Base-by-base conservation (phyloP, 1,284 basidiomycete genomes). In the Ceratobasidium sp. region DNA sequence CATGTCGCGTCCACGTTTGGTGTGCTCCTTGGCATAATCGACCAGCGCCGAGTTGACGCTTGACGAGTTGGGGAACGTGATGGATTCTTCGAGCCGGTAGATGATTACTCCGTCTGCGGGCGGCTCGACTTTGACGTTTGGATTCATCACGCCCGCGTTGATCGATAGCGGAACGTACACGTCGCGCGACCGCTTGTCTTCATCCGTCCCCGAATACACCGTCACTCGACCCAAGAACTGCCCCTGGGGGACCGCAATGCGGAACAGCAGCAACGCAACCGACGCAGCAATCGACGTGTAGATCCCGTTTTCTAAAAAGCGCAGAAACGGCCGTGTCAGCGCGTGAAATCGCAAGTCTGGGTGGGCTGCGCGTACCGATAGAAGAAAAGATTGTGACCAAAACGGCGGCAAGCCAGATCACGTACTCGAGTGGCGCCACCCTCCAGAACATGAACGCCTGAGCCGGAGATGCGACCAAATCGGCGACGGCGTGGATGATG, bases 381-480 rank as follows among this genome's bases (percentile, higher is more conserved):
- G 59, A 76, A n/a, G 92, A 90, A 86, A 97, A 97, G 61, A 97
- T 84, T 11, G 95, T 97, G 82, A 95, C 91, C 43, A 99, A 84
- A 19, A 99, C 97, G 29, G 95, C 95, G 0, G 92, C 94, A 22
- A 86, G 80, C 89, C 94, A 99, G 83, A 99, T 99, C 81, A 97
- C 54, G 84, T 95, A 96, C 84, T 99, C 97, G 74, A 98, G 85
- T 0, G 98, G 97, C 1, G 94, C 95, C 52, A 98, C 92, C 44
- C 94, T 90, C 97, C 97, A 99, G 88, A 93, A 99, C 29, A 89
- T 88, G 84, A 93, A 98, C n/a, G 94, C 91, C 82, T 97, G 93
- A 74, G 89, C 85, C 1, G 96, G 97, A 0, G 92, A 91, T 13
- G 96, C 92, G 76, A 99, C 92, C 76, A 99, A 89, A 84, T 98